These are phyloP conservation scores for Penicillium paradoxum DNA, from an alignment of 495 filamentous ascomycete species.

Conservation along the genomic window DNA sequence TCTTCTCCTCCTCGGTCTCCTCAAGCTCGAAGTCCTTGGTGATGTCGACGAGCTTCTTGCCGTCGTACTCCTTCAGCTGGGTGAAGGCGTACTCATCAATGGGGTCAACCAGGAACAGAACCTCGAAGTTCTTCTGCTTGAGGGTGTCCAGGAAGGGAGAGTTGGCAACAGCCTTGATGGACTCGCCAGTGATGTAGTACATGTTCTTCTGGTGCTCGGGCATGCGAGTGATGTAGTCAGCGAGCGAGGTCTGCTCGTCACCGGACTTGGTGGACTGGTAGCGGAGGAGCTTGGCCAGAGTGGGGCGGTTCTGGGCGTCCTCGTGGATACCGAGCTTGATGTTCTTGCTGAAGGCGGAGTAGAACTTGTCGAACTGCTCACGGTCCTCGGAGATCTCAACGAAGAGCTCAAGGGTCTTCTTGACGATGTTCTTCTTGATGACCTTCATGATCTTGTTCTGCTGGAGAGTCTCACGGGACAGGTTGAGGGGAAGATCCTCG, in stretches of 20 bases:
- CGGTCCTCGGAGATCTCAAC: constrained; percentile 97
- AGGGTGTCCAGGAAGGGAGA: constrained; percentile 98
- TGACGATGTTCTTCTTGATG: constrained; percentile 99
- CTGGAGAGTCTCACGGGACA: constrained; percentile 99
- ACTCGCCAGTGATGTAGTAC: constrained; percentile 99
- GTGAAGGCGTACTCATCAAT: constrained; percentile 99
- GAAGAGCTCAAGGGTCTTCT: constrained; percentile 99
- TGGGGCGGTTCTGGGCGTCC: constrained; percentile 92
- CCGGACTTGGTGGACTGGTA: constrained; percentile 98
- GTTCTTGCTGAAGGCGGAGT: constrained; percentile 99
- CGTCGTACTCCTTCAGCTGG: constrained; percentile 99
- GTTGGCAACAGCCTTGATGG: constrained; percentile 93
- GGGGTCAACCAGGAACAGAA: constrained; percentile 97
- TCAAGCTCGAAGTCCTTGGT: constrained; percentile 99
- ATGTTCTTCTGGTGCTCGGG: constrained; percentile 99
- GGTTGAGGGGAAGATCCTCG: constrained; percentile 96
- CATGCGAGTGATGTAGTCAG: constrained; percentile 98
- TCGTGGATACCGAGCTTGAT: constrained; percentile 99
- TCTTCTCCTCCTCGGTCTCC: constrained; percentile 99
- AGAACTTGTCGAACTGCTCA: constrained; percentile 99
- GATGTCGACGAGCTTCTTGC: constrained; percentile 99
- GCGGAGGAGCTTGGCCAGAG: constrained; percentile 95
- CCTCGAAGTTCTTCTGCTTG: constrained; percentile 99
- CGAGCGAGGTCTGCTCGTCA: constrained; percentile 88
- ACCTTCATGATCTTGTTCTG: constrained; percentile 99